Conservation (phyloP, 768 basidiomycete genomes). For the Antrodiella citrinella region DNA sequence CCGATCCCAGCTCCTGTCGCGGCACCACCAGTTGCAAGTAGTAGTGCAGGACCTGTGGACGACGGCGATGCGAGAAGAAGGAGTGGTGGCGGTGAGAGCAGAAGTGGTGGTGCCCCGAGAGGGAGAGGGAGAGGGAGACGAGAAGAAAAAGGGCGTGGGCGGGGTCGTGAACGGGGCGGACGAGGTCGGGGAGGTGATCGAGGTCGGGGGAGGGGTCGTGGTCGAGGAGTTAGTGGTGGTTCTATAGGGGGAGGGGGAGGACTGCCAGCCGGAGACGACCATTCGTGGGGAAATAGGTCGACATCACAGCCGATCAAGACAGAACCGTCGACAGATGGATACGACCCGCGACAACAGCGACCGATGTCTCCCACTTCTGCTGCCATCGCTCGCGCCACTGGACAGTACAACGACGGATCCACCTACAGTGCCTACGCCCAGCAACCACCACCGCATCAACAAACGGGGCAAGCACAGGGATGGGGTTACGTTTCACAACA, state of each 20-base stretch:
- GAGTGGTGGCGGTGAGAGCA: background rate
- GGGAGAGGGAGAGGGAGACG: background rate
- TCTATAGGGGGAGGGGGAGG: conserved; percentile 20
- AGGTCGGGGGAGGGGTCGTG: conserved; percentile 17
- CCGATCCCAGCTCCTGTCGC: background rate
- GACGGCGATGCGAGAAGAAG: background rate
- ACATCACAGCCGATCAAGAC: background rate
- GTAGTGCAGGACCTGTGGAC: background rate
- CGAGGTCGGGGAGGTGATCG: conserved; percentile 30
- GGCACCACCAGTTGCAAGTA: background rate
- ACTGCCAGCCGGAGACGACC: conserved; percentile 1
- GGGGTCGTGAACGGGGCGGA: conserved; percentile 6
- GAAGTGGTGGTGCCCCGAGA: background rate
- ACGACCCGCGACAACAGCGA: conserved; percentile 22
- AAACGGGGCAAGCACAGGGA: conserved; percentile 1
- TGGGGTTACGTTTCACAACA: conserved; percentile 10
- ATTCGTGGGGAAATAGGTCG: conserved; percentile 4
- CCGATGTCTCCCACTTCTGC: conserved; percentile 37
- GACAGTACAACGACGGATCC: conserved; percentile 25
- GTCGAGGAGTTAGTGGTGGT: conserved; percentile 22
- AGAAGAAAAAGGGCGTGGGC: conserved; percentile 13
- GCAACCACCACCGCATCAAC: background rate
- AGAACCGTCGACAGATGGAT: conserved; percentile 19
- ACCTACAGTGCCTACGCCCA: background rate
- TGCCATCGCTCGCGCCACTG: conserved; percentile 38